Conservation (phyloP, 2,329 filamentous ascomycete genomes). For the Periconia sp. region DNA sequence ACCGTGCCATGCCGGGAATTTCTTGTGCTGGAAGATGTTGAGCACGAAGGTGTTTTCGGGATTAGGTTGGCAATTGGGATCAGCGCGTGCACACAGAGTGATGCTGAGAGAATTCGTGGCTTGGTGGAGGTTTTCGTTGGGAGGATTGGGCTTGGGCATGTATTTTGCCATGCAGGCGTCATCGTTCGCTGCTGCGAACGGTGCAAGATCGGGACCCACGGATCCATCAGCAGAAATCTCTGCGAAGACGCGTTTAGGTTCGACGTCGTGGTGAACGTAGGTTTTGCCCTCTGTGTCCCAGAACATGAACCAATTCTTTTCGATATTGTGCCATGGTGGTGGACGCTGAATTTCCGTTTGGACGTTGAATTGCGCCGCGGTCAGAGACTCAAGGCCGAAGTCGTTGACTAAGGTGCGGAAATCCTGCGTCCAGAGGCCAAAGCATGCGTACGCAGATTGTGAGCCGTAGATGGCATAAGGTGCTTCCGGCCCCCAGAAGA, state of each 20-base stretch:
- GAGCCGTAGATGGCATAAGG: constrained; percentile 63
- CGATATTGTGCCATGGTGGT: constrained; percentile 51
- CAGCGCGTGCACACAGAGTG: constrained; percentile 59
- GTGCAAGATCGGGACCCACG: constrained; percentile 56
- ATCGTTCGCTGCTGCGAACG: constrained; percentile 46
- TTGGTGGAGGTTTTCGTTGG: constrained; percentile 61
- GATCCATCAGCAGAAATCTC: constrained; percentile 53
- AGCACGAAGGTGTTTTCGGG: constrained; percentile 62
- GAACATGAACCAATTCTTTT: constrained; percentile 70
- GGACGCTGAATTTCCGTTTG: constrained; percentile 62
- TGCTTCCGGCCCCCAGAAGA: constrained; percentile 60
- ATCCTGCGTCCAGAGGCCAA: constrained; percentile 64
- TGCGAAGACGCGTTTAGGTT: constrained; percentile 58
- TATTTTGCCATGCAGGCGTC: constrained; percentile 54
- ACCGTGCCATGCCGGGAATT: constrained; percentile 54
- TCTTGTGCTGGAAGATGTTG: constrained; percentile 63
- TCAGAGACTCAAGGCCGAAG: constrained; percentile 44
- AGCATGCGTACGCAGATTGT: constrained; percentile 61
- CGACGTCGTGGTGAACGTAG: constrained; percentile 62
- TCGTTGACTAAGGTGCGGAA: constrained; percentile 56
- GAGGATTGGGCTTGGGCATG: constrained; percentile 48
- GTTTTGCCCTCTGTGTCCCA: constrained; percentile 58
- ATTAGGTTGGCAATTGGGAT: constrained; percentile 51
- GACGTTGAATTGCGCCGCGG: constrained; percentile 46
- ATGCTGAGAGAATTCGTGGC: constrained; percentile 64